Percentiles rank a stretch among this genome's conserved stretches.
Conservation (phyloP, 148 eudicot species). For the Rhododendron simsii region DNA sequence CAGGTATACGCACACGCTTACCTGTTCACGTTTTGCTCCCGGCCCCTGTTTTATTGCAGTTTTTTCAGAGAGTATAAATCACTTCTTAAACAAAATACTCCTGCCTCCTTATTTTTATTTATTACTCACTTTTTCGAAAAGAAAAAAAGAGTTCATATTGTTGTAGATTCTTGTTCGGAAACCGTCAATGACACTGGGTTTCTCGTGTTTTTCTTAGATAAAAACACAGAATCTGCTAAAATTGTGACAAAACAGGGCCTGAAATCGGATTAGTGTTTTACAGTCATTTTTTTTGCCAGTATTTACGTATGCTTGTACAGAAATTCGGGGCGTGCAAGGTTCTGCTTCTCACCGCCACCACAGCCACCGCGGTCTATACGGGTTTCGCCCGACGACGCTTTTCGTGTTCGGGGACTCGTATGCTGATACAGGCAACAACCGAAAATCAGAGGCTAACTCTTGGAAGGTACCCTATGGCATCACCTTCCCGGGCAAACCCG, state of each 20-base stretch:
- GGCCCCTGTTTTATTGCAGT: not conserved
- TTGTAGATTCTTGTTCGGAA: not conserved
- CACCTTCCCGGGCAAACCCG: slow-evolving; percentile 76
- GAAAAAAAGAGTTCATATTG: too few relatives aligned
- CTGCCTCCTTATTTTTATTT: not conserved
- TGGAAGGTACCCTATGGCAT: slow-evolving; percentile 76
- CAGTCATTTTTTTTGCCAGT: not conserved
- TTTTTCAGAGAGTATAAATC: not conserved
- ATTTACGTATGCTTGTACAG: not conserved
- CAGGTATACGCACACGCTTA: not conserved
- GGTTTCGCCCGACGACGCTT: slow-evolving; percentile 31
- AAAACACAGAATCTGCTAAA: not conserved
- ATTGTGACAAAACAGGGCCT: not conserved
- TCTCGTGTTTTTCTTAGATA: not conserved
- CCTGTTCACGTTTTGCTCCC: not conserved
- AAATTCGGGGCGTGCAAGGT: not conserved
- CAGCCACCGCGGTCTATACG: not conserved
- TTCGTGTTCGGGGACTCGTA: slow-evolving; percentile 95
- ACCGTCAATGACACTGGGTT: not conserved
- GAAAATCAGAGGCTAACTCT: slow-evolving; percentile 21
- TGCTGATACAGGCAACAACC: slow-evolving; percentile 69
- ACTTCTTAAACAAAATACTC: not conserved
- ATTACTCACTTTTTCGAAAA: too few relatives aligned
- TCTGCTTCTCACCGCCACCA: not conserved
- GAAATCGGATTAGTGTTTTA: not conserved